Conservation (phyloP, 2,329 filamentous ascomycete genomes). For the Penicillium sp. region DNA sequence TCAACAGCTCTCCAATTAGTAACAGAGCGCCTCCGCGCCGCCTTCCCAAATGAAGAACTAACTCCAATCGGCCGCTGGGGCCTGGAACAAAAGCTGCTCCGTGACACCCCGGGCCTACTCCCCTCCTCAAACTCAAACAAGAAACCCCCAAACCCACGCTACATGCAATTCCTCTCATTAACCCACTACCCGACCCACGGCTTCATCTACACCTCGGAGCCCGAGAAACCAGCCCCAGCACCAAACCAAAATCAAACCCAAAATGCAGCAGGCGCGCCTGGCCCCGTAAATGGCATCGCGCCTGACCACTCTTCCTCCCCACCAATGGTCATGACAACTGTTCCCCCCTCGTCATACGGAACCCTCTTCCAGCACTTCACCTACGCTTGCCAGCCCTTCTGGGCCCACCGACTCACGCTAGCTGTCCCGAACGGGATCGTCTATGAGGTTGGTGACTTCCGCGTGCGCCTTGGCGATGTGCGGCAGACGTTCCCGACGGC, state of each 20-base stretch:
- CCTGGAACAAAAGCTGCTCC: constrained; percentile 44
- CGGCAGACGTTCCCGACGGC: constrained; percentile 40
- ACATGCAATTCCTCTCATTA: constrained; percentile 44
- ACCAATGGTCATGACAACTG: constrained; percentile 40
- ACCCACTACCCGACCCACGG: constrained; percentile 41
- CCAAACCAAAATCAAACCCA: background rate
- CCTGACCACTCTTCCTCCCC: constrained; percentile 2
- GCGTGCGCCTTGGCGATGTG: constrained; percentile 44
- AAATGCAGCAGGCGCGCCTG: background rate
- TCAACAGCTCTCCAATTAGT: constrained; percentile 35
- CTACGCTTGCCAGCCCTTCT: constrained; percentile 43
- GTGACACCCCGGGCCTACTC: constrained; percentile 43
- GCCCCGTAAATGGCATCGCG: constrained; percentile 1
- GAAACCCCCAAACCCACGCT: constrained; percentile 33
- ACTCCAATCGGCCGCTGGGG: constrained; percentile 39
- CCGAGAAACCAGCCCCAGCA: constrained; percentile 6
- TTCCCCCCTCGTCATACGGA: constrained; percentile 34
- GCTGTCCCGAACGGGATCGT: constrained; percentile 36
- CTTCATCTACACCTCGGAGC: constrained; percentile 42
- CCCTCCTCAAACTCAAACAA: constrained; percentile 33
- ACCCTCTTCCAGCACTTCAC: constrained; percentile 43
- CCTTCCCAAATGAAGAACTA: constrained; percentile 36
- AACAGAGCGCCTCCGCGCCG: constrained; percentile 39
- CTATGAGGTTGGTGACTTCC: constrained; percentile 45
- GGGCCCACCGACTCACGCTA: constrained; percentile 42